phyloP scores from a whole-genome alignment of 176 grass and related monocot genomes.

The Microstegium vimineum region DNA sequence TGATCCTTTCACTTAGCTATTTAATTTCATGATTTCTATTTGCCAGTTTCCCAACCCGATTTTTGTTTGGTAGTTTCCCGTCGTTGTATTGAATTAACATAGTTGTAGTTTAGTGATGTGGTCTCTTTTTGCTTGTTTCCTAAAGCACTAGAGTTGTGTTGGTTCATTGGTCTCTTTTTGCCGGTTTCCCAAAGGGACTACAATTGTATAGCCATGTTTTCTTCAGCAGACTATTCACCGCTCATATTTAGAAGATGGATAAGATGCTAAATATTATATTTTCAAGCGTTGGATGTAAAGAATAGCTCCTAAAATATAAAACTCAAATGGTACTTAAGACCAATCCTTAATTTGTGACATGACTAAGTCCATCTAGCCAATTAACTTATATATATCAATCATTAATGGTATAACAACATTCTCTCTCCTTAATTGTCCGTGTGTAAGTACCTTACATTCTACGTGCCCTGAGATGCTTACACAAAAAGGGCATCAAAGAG shows the following conservation, averaged over 20 bases:
- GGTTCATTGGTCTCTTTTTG: too few relatives aligned
- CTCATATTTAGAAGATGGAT: not conserved
- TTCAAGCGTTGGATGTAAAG: not conserved
- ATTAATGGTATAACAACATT: not conserved
- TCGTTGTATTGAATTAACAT: too few relatives aligned
- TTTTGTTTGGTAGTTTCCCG: too few relatives aligned
- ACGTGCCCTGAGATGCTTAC: not conserved
- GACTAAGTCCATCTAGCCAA: not conserved
- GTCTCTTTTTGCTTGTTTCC: too few relatives aligned
- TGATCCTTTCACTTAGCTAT: too few relatives aligned
- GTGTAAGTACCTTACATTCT: not conserved
- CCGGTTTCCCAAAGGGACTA: too few relatives aligned
- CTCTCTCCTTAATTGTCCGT: not conserved
- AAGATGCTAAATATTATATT: too few relatives aligned
- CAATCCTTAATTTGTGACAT: not conserved
- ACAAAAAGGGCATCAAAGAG: not conserved
- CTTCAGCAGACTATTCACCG: not conserved
- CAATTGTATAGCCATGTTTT: not conserved
- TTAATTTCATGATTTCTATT: too few relatives aligned
- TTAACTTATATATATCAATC: not conserved
- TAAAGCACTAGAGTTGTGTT: too few relatives aligned
- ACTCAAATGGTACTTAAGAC: not conserved
- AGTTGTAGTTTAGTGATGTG: too few relatives aligned
- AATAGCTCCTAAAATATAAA: not conserved
- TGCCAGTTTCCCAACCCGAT: too few relatives aligned